Percentiles rank a stretch among this genome's conserved stretches.
Conservation (phyloP, 1,139 yeast genomes). For the Neolecta irregularis region DNA sequence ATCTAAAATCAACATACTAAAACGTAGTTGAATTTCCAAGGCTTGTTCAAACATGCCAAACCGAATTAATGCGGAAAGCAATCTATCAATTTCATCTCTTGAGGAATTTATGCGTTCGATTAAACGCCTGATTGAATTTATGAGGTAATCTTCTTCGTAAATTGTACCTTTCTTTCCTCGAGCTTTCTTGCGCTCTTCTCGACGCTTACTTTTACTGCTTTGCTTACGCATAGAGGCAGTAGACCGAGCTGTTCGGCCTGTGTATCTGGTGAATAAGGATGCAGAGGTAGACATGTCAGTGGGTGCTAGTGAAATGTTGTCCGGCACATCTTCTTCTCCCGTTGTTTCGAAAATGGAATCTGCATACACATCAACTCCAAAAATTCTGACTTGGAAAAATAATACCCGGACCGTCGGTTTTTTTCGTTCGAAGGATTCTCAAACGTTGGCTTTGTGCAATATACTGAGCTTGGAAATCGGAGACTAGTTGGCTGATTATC, state of each 20-base stretch:
- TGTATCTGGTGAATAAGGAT: slow-evolving; percentile 84
- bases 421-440: slow-evolving; percentile 71
- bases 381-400: slow-evolving; percentile 28
- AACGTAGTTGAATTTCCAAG: slow-evolving; percentile 56
- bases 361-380: neutral
- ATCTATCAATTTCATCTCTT: slow-evolving; percentile 52
- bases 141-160: slow-evolving; percentile 89
- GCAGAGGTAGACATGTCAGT: slow-evolving; percentile 87
- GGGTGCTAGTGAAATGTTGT: slow-evolving; percentile 87
- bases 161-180: slow-evolving; percentile 95
- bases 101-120: slow-evolving; percentile 68
- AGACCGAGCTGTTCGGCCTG: slow-evolving; percentile 87
- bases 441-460: slow-evolving; percentile 69
- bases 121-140: slow-evolving; percentile 74
- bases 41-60: slow-evolving; percentile 68
- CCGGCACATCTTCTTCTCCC: slow-evolving; percentile 49
- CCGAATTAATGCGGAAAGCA: slow-evolving; percentile 64
- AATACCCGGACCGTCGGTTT: slow-evolving; percentile 69
- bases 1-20: slow-evolving; percentile 40
- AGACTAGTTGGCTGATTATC: slow-evolving; percentile 65
- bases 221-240: neutral
- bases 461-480: slow-evolving; percentile 81
- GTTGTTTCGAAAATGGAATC: slow-evolving; percentile 27
- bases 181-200: slow-evolving; percentile 92
- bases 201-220: slow-evolving; percentile 62